phyloP scores from a whole-genome alignment of 768 basidiomycete species.

The Suillus clintonianus region DNA sequence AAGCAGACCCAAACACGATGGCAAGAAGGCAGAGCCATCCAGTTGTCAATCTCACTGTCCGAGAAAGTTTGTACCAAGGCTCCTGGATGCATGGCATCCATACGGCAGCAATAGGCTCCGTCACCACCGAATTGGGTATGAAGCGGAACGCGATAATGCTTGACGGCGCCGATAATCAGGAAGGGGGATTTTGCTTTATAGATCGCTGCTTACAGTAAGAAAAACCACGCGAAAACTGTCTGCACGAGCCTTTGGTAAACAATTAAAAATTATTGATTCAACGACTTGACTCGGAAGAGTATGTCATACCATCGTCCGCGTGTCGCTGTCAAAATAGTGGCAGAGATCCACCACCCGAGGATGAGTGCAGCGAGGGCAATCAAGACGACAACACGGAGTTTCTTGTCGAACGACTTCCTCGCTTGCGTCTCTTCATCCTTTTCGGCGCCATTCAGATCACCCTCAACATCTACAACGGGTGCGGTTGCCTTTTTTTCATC shows the following conservation, averaged over 20 bases:
- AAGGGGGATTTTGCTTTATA: neutral
- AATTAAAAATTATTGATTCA: constrained; percentile 3
- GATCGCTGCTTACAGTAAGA: constrained; percentile 56
- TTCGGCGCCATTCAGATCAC: constrained; percentile 1
- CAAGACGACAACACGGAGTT: constrained; percentile 48
- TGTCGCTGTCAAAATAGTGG: constrained; percentile 67
- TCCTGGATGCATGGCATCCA: constrained; percentile 67
- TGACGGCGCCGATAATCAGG: neutral
- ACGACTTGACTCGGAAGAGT: neutral
- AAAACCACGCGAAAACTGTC: constrained; percentile 82
- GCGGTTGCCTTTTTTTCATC: constrained; percentile 11
- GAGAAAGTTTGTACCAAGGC: constrained; percentile 68
- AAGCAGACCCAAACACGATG: constrained; percentile 84
- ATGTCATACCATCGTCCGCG: constrained; percentile 68
- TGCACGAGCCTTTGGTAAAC: constrained; percentile 64
- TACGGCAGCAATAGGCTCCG: constrained; percentile 67
- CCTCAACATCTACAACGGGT: constrained; percentile 22
- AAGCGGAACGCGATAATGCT: constrained; percentile 85
- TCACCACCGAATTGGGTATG: constrained; percentile 70
- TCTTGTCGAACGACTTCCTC: constrained; percentile 14
- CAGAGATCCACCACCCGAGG: constrained; percentile 84
- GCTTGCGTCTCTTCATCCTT: constrained; percentile 11
- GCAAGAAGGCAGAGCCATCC: constrained; percentile 80
- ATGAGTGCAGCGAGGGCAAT: constrained; percentile 58
- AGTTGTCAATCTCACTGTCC: constrained; percentile 53